Evolutionary conservation across 179 eudicot genomes (phyloP).

Genomic region (Actinidia polygama): DNA sequence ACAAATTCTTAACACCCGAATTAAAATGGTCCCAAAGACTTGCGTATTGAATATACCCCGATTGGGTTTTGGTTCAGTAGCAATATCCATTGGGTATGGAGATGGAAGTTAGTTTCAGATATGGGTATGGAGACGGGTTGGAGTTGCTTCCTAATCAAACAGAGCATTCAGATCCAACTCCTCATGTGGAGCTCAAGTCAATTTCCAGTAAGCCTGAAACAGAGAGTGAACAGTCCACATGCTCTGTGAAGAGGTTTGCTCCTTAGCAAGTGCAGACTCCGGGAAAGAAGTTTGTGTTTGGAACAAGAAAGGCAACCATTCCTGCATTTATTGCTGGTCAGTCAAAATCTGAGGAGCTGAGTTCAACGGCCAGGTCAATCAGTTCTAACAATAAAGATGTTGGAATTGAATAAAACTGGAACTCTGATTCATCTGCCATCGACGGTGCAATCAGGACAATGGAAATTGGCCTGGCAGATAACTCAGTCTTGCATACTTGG

Average conservation of each 20-base stretch:
- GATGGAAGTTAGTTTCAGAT: too few species aligned
- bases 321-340: conserved; percentile 71
- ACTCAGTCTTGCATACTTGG: conserved; percentile 34
- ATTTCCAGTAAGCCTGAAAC: conserved; percentile 36
- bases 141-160: conserved; percentile 37
- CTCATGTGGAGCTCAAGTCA: conserved; percentile 29
- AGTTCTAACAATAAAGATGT: conserved; percentile 34
- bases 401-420: conserved; percentile 38
- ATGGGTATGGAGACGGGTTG: too few species aligned
- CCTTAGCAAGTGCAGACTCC: conserved; percentile 58
- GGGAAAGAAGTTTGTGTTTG: conserved; percentile 53
- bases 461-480: conserved; percentile 40
- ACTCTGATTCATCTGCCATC: conserved; percentile 41
- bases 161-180: conserved; percentile 22
- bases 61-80: too few species aligned
- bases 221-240: conserved; percentile 48
- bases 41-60: too few species aligned
- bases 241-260: conserved; percentile 44
- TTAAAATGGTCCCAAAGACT: too few species aligned
- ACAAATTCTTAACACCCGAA: too few species aligned
- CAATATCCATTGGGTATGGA: too few species aligned
- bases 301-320: conserved; percentile 64
- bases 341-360: conserved; percentile 70
- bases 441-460: conserved; percentile 8
- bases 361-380: conserved; percentile 38